A percentile compares a stretch with the other conserved stretches of the same genome.
Conservation (phyloP, 2,329 filamentous ascomycete genomes). For the Thermoascus crustaceus region DNA sequence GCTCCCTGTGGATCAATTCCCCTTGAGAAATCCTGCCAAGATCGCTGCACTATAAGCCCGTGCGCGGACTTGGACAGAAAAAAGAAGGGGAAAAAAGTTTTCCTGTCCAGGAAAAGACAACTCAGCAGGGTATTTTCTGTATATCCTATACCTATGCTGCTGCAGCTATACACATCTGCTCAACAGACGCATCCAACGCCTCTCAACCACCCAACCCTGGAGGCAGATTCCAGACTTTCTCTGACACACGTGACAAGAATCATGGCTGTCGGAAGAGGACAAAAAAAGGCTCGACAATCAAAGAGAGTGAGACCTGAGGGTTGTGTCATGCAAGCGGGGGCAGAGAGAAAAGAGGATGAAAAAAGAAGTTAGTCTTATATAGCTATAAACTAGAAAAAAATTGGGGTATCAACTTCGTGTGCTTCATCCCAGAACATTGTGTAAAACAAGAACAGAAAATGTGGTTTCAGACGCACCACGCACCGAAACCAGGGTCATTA, state of each 20-base stretch:
- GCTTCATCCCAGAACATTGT: conserved; percentile 14
- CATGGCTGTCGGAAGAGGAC: background rate
- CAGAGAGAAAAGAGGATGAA: background rate
- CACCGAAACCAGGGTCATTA: conserved; percentile 11
- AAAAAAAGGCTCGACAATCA: background rate
- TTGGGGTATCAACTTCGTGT: conserved; percentile 23
- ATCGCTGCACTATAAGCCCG: too few species aligned
- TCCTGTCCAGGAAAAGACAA: too few species aligned
- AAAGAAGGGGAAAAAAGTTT: too few species aligned
- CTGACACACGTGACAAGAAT: background rate
- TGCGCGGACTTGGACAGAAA: too few species aligned
- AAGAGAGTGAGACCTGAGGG: background rate
- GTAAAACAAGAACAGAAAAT: conserved; percentile 10
- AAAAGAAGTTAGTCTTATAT: background rate
- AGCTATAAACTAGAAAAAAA: conserved; percentile 9
- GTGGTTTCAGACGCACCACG: conserved; percentile 8
- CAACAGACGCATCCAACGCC: background rate
- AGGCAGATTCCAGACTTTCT: background rate
- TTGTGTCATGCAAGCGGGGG: background rate
- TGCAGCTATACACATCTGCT: background rate
- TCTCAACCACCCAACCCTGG: background rate
- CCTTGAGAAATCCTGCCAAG: too few species aligned
- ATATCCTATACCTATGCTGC: background rate
- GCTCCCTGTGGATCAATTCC: too few species aligned
- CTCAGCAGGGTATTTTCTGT: background rate